A percentile compares a stretch with the other conserved stretches of the same genome.
Evolutionary conservation across 2,329 filamentous ascomycete species (phyloP).

Genomic region (Ambrosiella beaveri): DNA sequence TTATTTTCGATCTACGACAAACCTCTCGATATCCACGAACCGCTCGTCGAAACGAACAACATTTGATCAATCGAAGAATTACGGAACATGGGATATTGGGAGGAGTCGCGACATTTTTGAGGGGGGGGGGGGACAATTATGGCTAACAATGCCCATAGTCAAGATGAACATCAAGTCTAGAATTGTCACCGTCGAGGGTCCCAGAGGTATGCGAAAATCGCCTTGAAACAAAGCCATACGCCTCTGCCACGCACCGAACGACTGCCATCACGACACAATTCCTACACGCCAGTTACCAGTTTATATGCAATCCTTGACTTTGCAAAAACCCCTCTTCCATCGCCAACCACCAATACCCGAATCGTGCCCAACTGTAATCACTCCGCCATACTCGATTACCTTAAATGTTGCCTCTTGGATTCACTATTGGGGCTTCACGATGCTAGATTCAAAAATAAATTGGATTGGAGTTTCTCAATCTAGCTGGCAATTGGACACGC

Average conservation of each 20-base stretch:
- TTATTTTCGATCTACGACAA: slow-evolving; percentile 19
- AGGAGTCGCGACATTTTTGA: slow-evolving; percentile 6
- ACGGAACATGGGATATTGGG: slow-evolving; percentile 1
- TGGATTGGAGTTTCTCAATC: no score
- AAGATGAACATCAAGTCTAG: slow-evolving; percentile 96
- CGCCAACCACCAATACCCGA: no score
- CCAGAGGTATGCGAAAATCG: slow-evolving; percentile 53
- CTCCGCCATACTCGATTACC: no score
- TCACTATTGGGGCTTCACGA: no score
- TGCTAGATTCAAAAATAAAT: no score
- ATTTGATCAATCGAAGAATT: not conserved
- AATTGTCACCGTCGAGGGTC: slow-evolving; percentile 90
- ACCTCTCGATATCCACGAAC: slow-evolving; percentile 5
- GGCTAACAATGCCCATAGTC: slow-evolving; percentile 39
- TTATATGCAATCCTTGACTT: not conserved
- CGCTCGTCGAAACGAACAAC: not conserved
- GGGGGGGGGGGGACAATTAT: not conserved
- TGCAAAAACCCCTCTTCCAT: no score
- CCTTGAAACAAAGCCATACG: not conserved
- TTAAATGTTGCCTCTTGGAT: no score
- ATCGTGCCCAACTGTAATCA: no score
- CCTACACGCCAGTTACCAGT: not conserved
- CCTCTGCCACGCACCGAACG: not conserved
- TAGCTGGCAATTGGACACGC: no score
- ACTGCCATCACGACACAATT: not conserved